Conservation (phyloP, 306 rosid genomes). For the Cicer judaicum region DNA sequence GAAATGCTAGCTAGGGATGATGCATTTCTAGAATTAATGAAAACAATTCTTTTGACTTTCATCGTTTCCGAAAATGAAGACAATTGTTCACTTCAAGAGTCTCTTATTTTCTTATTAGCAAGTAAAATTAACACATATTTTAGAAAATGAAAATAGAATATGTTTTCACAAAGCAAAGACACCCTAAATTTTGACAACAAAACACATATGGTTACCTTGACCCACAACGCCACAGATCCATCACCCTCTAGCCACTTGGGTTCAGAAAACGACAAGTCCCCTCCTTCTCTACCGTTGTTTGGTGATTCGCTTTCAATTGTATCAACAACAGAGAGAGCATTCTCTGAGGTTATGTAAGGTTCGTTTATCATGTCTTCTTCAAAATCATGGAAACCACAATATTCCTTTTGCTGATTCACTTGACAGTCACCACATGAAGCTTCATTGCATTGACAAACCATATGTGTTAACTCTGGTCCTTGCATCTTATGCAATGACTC, state of each 20-base stretch:
- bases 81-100: too few relatives aligned
- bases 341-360: conserved; percentile 59
- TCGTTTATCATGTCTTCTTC: conserved; percentile 60
- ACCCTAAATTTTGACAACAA: conserved; percentile 18
- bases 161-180: too few relatives aligned
- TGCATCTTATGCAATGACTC: conserved; percentile 50
- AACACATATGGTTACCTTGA: conserved; percentile 68
- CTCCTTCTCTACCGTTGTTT: conserved; percentile 66
- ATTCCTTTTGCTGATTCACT: conserved; percentile 58
- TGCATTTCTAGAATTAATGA: too few relatives aligned
- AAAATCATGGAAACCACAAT: conserved; percentile 57
- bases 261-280: conserved; percentile 69
- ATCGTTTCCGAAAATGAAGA: too few relatives aligned
- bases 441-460: conserved; percentile 58
- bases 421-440: conserved; percentile 60
- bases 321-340: conserved; percentile 59
- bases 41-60: too few relatives aligned
- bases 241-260: conserved; percentile 91
- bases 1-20: too few relatives aligned
- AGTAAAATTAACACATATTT: too few relatives aligned
- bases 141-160: too few relatives aligned
- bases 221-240: conserved; percentile 92
- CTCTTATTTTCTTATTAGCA: too few relatives aligned
- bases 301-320: conserved; percentile 68
- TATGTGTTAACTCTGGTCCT: conserved; percentile 51